Conservation (phyloP, 2,329 filamentous ascomycete species). For the Gliomastix tumulicola region DNA sequence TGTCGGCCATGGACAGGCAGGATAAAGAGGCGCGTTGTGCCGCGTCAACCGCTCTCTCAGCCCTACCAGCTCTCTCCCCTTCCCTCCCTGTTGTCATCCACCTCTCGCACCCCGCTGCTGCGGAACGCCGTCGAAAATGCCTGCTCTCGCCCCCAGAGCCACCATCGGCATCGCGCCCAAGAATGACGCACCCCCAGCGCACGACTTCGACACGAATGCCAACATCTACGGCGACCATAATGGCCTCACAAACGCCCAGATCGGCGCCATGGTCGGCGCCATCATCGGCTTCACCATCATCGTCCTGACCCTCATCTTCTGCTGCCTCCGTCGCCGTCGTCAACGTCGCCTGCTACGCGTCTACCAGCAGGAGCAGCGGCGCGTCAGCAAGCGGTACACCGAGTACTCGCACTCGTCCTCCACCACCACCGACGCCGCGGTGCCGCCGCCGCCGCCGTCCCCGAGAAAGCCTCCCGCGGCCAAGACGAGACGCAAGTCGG, state of each 20-base stretch:
- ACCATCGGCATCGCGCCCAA: background rate
- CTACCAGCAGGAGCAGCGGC: background rate
- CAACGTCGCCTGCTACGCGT: constrained; percentile 5
- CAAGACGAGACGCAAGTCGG: background rate
- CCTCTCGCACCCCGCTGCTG: too few species aligned
- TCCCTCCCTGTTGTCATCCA: too few species aligned
- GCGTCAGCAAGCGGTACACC: background rate
- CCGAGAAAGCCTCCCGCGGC: background rate
- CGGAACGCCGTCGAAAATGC: too few species aligned
- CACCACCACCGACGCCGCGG: background rate
- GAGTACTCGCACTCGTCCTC: too few species aligned
- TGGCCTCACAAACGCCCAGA: constrained; percentile 23
- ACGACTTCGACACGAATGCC: constrained; percentile 1
- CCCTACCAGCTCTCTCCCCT: too few species aligned
- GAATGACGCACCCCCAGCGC: background rate
- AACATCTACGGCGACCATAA: constrained; percentile 3
- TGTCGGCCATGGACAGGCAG: too few species aligned
- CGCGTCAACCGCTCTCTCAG: too few species aligned
- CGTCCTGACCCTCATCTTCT: constrained; percentile 22
- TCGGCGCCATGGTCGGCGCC: constrained; percentile 33
- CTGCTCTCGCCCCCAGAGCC: too few species aligned
- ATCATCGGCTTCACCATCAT: constrained; percentile 28
- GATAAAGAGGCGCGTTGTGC: too few species aligned
- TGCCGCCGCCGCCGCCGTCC: background rate
- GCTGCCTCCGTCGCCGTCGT: constrained; percentile 10